Evolutionary conservation across 208 protist species (phyloP).

Genomic region (Leishmania tarentolae): DNA sequence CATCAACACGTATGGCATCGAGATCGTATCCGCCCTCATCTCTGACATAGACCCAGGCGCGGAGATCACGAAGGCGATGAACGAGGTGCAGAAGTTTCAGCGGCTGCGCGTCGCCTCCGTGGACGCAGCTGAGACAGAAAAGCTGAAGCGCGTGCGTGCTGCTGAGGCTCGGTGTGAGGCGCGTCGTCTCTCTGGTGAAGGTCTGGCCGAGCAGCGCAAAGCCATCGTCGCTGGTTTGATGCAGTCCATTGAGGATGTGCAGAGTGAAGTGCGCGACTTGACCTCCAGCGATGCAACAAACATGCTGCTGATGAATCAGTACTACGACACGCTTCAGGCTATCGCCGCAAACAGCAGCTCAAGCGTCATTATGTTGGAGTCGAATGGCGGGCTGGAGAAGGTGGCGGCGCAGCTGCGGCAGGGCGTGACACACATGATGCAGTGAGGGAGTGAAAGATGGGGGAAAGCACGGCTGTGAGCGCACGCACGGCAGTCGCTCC

Average conservation of each 20-base stretch:
- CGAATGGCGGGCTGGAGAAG: slow-evolving; percentile 57
- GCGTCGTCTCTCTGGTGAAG: slow-evolving; percentile 60
- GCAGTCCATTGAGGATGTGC: slow-evolving; percentile 51
- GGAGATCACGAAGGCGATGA: slow-evolving; percentile 70
- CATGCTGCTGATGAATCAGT: slow-evolving; percentile 82
- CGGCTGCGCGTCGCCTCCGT: slow-evolving; percentile 73
- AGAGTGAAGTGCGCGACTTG: slow-evolving; percentile 47
- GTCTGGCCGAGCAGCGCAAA: slow-evolving; percentile 72
- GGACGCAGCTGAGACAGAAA: slow-evolving; percentile 79
- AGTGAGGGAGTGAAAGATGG: slow-evolving; percentile 3
- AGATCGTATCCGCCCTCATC: slow-evolving; percentile 74
- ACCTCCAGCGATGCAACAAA: slow-evolving; percentile 59
- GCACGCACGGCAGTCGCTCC: not conserved
- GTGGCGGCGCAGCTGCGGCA: slow-evolving; percentile 51
- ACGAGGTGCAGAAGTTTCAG: slow-evolving; percentile 74
- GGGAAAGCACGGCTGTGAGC: slow-evolving; percentile 2
- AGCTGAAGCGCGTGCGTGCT: slow-evolving; percentile 65
- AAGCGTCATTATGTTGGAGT: slow-evolving; percentile 61
- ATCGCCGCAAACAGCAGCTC: slow-evolving; percentile 44
- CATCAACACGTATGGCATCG: slow-evolving; percentile 71
- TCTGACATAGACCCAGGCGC: slow-evolving; percentile 70
- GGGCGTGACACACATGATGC: slow-evolving; percentile 50
- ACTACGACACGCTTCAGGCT: slow-evolving; percentile 77
- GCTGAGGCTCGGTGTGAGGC: slow-evolving; percentile 73
- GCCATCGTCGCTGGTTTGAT: slow-evolving; percentile 67